Evolutionary conservation across 2,329 filamentous ascomycete genomes (phyloP), one percentile per base, ranked within the genome.

Genomic region (Cordyceps tenuipes): DNA sequence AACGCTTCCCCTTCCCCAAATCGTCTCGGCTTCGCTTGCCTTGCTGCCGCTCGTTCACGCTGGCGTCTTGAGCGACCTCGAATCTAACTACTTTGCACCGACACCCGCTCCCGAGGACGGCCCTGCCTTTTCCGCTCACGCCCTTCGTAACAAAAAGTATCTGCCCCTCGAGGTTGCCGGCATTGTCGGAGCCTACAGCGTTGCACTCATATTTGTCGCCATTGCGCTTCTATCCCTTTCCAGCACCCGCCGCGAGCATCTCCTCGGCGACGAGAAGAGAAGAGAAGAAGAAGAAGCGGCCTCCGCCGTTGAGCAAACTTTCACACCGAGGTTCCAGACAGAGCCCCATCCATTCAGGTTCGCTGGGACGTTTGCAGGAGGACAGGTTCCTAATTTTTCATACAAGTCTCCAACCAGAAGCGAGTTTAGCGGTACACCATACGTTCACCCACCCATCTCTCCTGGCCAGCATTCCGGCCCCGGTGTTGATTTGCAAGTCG

Each of bases 81-180:
- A 61, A 48, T 52, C 63, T 44, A 62, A 65, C 55, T 59, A 63
- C 29, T 62, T 60, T 51, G 57, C 53, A 68, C 78, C 83, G 68
- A 80, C 84, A 39, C 83, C 84, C 47, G 72, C 83, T 56, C 79
- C 83, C 60, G 79, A 84, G 71, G 76, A 85, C 73, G 83, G 83
- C 8, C 82, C 86, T 61, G 76, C 82, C 9, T 71, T 85, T 49
- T 85, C 85, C 46, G 77, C 78, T 59, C 73, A 79, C 66, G 82
- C 86, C 43, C 72, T 84, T 53, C 77, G 84, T 66, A 79, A 91
- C 70, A 76, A 76, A 64, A 74, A 80, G 19, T 84, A 88, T 60
- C 82, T 97, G 23, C 90, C 91, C 19, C 86, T 85, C 62, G 88
- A 97, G 73, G 86, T 97, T 66, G 88, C 89, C 64, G 90, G 87